These are phyloP conservation scores for Escovopsis sp. DNA, from an alignment of 2,329 filamentous ascomycete species.

Conservation along the genomic window DNA sequence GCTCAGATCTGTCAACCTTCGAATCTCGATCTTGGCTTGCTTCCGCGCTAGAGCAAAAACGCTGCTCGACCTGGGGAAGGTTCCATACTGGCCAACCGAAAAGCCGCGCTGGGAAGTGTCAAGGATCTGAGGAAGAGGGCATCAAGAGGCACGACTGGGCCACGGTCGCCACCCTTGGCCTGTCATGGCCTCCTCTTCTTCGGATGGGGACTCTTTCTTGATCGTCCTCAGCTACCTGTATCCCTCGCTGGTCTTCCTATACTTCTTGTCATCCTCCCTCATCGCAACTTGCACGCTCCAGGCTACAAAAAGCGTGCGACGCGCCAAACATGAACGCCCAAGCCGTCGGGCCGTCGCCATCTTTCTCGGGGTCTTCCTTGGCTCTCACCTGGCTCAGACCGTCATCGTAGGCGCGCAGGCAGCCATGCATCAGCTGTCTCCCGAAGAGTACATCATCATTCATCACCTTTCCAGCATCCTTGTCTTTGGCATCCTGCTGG, in stretches of 20 bases:
- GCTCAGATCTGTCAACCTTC: not conserved
- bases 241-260: conserved; percentile 39
- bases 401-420: conserved; percentile 16
- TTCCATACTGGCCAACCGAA: too few species aligned
- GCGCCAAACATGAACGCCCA: conserved; percentile 7
- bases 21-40: not conserved
- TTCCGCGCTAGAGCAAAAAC: too few species aligned
- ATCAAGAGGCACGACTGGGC: too few species aligned
- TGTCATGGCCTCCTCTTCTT: conserved; percentile 2
- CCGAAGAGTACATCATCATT: conserved; percentile 34
- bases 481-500: conserved; percentile 46
- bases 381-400: conserved; percentile 34
- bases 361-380: conserved; percentile 27
- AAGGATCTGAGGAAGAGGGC: too few species aligned
- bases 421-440: conserved; percentile 7
- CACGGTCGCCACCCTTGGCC: not conserved
- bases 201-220: conserved; percentile 14
- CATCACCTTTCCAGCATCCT: conserved; percentile 46
- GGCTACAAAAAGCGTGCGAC: conserved; percentile 17
- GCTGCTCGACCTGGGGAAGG: too few species aligned
- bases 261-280: conserved; percentile 36
- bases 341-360: conserved; percentile 18
- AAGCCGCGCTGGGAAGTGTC: too few species aligned
- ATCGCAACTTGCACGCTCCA: conserved; percentile 39
- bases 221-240: conserved; percentile 41